phyloP scores from a whole-genome alignment of 352 stramenopile genomes.

The Bremia lactucae region DNA sequence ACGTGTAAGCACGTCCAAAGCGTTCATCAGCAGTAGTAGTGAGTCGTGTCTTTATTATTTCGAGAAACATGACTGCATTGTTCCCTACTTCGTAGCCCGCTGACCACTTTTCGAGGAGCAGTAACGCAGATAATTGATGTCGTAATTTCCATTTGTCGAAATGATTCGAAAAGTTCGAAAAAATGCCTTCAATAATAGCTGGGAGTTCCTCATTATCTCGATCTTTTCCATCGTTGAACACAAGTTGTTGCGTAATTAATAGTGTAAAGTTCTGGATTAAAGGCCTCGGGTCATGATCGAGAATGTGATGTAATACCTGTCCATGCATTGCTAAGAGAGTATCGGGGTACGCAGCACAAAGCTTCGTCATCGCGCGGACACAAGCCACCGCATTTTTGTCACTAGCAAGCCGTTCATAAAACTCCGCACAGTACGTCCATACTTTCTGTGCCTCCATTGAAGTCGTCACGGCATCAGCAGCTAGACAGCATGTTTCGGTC shows the following conservation, averaged over 20 bases:
- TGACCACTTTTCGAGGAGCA: slow-evolving; percentile 22
- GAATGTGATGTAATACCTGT: slow-evolving; percentile 22
- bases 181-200: slow-evolving; percentile 16
- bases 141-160: slow-evolving; percentile 1
- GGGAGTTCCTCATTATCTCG: slow-evolving; percentile 9
- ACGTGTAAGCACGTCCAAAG: slow-evolving; percentile 17
- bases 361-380: slow-evolving; percentile 23
- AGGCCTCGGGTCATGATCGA: slow-evolving; percentile 20
- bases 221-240: background rate
- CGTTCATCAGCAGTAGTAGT: slow-evolving; percentile 11
- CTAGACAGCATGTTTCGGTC: slow-evolving; percentile 11
- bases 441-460: slow-evolving; percentile 20
- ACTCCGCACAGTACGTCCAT: slow-evolving; percentile 30
- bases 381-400: slow-evolving; percentile 22
- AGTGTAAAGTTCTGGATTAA: slow-evolving; percentile 26
- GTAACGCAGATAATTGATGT: slow-evolving; percentile 23
- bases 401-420: slow-evolving; percentile 28
- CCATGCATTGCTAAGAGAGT: slow-evolving; percentile 16
- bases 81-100: slow-evolving; percentile 8
- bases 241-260: slow-evolving; percentile 20
- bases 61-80: slow-evolving; percentile 7
- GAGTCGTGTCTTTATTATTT: slow-evolving; percentile 7
- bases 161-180: background rate
- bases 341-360: slow-evolving; percentile 13
- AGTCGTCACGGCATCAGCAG: slow-evolving; percentile 14